Conservation (phyloP, 2,329 filamentous ascomycete genomes). For the Diplodia mutila region DNA sequence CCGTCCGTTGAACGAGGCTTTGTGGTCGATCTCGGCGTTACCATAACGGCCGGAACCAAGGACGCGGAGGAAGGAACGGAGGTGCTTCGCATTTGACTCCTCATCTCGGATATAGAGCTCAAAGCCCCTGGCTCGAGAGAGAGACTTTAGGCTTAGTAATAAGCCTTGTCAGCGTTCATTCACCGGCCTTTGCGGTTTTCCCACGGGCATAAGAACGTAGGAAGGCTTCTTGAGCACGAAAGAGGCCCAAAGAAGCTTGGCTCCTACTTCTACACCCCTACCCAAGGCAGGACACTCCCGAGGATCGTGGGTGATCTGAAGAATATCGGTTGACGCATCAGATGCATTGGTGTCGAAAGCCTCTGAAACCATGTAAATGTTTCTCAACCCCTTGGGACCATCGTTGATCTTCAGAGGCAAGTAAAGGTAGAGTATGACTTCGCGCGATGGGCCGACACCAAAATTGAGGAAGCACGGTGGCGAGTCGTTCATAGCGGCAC, state of each 20-base stretch:
- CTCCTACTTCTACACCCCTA: neutral
- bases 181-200: neutral
- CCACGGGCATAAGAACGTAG: constrained; percentile 1
- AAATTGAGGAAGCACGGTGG: neutral
- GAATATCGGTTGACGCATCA: neutral
- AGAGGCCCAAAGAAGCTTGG: neutral
- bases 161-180: neutral
- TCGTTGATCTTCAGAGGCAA: neutral
- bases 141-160: neutral
- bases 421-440: neutral
- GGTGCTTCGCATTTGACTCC: neutral
- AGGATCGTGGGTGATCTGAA: neutral
- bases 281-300: neutral
- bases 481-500: neutral
- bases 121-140: neutral
- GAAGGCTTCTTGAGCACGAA: neutral
- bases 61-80: neutral
- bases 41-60: neutral
- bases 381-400: neutral
- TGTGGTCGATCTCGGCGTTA: neutral
- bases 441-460: neutral
- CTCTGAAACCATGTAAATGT: neutral
- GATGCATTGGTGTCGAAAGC: neutral
- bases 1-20: neutral
- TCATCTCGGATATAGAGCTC: neutral